Evolutionary conservation across 139 green algal genomes (phyloP).

Genomic region (Prasinococcaceae sp.): DNA sequence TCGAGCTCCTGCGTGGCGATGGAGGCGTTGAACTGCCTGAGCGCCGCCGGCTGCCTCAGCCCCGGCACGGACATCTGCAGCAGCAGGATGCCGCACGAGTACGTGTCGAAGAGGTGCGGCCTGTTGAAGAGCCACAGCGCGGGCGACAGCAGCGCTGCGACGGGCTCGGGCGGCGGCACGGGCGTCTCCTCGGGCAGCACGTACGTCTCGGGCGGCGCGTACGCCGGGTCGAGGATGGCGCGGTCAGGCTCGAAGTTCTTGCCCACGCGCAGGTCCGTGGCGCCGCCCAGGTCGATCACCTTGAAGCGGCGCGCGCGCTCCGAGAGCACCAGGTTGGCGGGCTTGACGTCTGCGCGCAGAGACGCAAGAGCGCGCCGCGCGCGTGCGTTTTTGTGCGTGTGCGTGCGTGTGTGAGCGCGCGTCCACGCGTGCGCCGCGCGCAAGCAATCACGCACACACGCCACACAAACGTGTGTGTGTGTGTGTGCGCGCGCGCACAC

Average conservation of each 20-base stretch:
- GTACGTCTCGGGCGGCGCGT: slow-evolving; percentile 34
- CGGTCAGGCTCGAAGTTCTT: slow-evolving; percentile 35
- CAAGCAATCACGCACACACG: too few relatives aligned
- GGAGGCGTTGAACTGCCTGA: too few relatives aligned
- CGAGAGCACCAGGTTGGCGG: slow-evolving; percentile 33
- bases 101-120: slow-evolving; percentile 40
- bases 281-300: slow-evolving; percentile 39
- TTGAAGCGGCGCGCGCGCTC: slow-evolving; percentile 23
- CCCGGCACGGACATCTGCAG: slow-evolving; percentile 20
- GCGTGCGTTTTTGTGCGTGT: not conserved
- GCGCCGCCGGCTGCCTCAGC: too few relatives aligned
- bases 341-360: slow-evolving; percentile 31
- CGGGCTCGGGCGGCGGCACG: slow-evolving; percentile 12
- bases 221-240: slow-evolving; percentile 33
- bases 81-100: slow-evolving; percentile 33
- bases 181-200: slow-evolving; percentile 31
- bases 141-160: slow-evolving; percentile 28
- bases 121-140: slow-evolving; percentile 31
- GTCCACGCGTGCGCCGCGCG: not conserved
- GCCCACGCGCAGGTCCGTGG: slow-evolving; percentile 32
- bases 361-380: not conserved
- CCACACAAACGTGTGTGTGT: not conserved
- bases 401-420: not conserved
- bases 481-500: not conserved
- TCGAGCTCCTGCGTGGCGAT: not conserved